These are phyloP conservation scores for Ambrosiella cleistominuta DNA, from an alignment of 2,329 filamentous ascomycete genomes.

Conservation along the genomic window DNA sequence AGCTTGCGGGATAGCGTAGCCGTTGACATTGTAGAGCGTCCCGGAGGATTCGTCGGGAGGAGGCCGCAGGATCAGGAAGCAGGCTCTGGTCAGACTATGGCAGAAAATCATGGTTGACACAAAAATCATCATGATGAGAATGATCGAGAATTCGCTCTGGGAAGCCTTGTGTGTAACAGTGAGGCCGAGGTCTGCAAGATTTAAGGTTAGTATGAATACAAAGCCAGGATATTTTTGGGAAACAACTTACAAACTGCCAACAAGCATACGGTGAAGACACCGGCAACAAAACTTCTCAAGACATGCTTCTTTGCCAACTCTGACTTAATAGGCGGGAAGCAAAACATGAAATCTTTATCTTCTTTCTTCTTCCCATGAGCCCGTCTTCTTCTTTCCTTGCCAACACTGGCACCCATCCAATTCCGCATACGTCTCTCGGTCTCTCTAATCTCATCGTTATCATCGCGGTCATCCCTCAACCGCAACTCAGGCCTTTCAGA, in stretches of 20 bases:
- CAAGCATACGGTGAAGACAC: constrained; percentile 39
- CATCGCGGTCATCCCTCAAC: constrained; percentile 18
- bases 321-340: constrained; percentile 38
- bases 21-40: constrained; percentile 34
- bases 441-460: background rate
- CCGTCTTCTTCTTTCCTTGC: background rate
- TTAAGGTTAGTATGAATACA: background rate
- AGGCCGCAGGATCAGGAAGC: constrained; percentile 42
- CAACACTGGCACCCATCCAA: background rate
- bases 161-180: constrained; percentile 46
- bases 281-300: constrained; percentile 46
- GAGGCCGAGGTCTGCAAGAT: constrained; percentile 48
- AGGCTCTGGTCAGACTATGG: constrained; percentile 58
- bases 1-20: constrained; percentile 50
- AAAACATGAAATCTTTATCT: constrained; percentile 28
- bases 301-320: constrained; percentile 35
- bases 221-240: background rate
- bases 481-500: constrained; percentile 32
- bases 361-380: background rate
- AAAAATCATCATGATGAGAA: constrained; percentile 63
- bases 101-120: constrained; percentile 62
- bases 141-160: constrained; percentile 56
- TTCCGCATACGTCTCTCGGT: background rate
- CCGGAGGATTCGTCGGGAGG: constrained; percentile 18
- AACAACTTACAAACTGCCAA: constrained; percentile 45